phyloP scores from a whole-genome alignment of 768 basidiomycete genomes.

The Crassisporium funariophilum region DNA sequence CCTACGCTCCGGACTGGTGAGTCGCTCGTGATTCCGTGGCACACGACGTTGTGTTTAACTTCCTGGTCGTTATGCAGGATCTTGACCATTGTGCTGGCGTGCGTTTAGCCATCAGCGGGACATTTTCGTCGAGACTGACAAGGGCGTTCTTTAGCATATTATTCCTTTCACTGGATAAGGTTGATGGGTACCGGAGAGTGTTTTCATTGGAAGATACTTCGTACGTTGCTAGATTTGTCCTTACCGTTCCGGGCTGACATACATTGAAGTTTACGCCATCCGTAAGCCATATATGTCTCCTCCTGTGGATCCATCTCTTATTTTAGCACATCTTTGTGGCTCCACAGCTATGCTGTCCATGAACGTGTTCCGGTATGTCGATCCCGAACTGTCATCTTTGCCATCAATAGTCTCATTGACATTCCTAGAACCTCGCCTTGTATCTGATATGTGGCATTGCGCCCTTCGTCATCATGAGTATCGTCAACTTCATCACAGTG shows the following conservation, averaged over 20 bases:
- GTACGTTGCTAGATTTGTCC: constrained; percentile 41
- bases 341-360: constrained; percentile 61
- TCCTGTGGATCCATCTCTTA: not conserved
- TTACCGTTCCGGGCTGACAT: constrained; percentile 17
- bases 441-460: constrained; percentile 59
- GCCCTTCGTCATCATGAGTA: constrained; percentile 68
- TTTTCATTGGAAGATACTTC: constrained; percentile 82
- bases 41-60: constrained; percentile 8
- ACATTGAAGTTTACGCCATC: constrained; percentile 37
- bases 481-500: constrained; percentile 71
- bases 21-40: constrained; percentile 21
- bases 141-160: constrained; percentile 41
- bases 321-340: constrained; percentile 1
- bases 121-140: not conserved
- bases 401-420: constrained; percentile 8
- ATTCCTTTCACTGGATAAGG: constrained; percentile 64
- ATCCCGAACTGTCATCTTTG: not conserved
- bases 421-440: constrained; percentile 45
- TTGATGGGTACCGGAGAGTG: constrained; percentile 72
- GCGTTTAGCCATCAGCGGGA: constrained; percentile 29
- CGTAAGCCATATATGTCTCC: constrained; percentile 33
- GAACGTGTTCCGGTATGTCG: constrained; percentile 75
- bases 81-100: constrained; percentile 69
- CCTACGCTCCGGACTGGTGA: constrained; percentile 81
- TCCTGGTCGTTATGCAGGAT: constrained; percentile 46